Evolutionary conservation across 129 eudicot genomes (phyloP), one percentile per base, ranked within the genome.

Genomic region (Artemisia annua): DNA sequence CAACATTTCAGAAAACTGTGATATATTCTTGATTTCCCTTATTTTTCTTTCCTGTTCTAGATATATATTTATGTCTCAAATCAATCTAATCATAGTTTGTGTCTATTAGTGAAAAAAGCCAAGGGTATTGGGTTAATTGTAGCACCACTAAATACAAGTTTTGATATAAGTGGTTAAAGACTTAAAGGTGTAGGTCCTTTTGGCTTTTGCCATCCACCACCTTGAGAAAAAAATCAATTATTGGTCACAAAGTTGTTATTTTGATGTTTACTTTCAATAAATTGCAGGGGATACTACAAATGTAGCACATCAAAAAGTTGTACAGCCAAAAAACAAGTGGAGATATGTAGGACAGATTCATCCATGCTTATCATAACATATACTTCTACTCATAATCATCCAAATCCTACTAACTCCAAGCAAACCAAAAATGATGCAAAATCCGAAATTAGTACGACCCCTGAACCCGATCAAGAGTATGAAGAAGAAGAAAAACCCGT

Each of bases 281-380:
- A 7, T 39, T 39, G 73, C 89, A 92, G 98, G 79, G 96, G 98
- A 0, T 92, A 92, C 80, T 92, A 92, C 87, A 89, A 83, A 71
- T 92, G 98, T 80, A 92, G 94, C 89, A 92, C 94, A 78, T 85
- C 96, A 59, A 92, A 92, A 81, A 89, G 89, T 17, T 92, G 98
- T 77, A 79, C 82, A 62, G 98, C 98, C 79, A 89, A 86, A 50
- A 92, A 92, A 75, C 98, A 92, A 85, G 96, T 92, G 57, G 98
- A 92, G 64, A 83, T 95, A 80, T 85, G 94, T 81, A 87, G 83
- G 81, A 82, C 87, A 57, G 93, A 92, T 82, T 67, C 96, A 79
- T 83, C 96, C 10, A 55, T 83, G 80, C 89, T 92, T 57, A 87
- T 92, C 66, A 74, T 92, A 80, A 92, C 96, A 19, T 92, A 92